Evolutionary conservation across 805 yeast species (phyloP).

Genomic region (Candida vaughaniae): DNA sequence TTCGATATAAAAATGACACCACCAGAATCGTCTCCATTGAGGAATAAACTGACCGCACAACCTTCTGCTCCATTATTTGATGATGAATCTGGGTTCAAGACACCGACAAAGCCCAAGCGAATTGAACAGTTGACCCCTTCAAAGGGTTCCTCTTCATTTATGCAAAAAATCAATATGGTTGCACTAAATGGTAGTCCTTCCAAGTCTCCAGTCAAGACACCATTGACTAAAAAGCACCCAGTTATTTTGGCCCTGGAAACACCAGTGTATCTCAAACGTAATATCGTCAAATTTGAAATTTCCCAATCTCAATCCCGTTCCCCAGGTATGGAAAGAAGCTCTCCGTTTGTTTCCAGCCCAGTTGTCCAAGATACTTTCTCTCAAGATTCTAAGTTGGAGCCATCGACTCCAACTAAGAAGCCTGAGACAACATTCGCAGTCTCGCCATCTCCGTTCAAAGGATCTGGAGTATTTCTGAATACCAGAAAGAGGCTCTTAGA

Average conservation of each 20-base stretch:
- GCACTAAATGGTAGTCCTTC: conserved; percentile 4
- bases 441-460: conserved; percentile 48
- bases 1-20: conserved; percentile 56
- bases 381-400: too few relatives aligned
- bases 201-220: conserved; percentile 7
- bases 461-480: conserved; percentile 19
- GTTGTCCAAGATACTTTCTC: too few relatives aligned
- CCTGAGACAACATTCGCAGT: conserved; percentile 26
- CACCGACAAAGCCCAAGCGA: conserved; percentile 28
- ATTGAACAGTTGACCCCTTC: conserved; percentile 8
- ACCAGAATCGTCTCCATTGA: conserved; percentile 43
- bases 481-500: conserved; percentile 37
- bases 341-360: conserved; percentile 1
- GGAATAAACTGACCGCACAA: conserved; percentile 11
- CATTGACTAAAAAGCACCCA: conserved; percentile 3
- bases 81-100: conserved; percentile 23
- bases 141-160: conserved; percentile 5
- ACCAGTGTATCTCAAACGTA: conserved; percentile 23
- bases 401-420: conserved; percentile 15
- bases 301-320: too few relatives aligned
- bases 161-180: conserved; percentile 10
- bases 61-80: not conserved
- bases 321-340: not conserved
- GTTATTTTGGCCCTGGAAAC: conserved; percentile 15
- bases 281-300: conserved; percentile 11